Evolutionary conservation across 2,329 filamentous ascomycete genomes (phyloP).

Genomic region (Cadophora sp.): DNA sequence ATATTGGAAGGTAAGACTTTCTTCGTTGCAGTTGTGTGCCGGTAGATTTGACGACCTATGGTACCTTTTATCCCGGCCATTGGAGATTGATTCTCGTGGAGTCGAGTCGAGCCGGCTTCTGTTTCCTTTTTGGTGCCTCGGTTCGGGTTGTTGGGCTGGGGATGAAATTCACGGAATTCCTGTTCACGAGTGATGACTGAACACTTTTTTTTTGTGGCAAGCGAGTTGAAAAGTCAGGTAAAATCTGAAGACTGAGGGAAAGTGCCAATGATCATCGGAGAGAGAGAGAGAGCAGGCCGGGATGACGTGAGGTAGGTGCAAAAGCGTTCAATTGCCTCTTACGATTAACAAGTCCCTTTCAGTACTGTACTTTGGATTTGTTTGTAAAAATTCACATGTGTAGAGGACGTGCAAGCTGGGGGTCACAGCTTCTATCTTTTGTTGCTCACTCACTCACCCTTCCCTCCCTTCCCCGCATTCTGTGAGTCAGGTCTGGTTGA

Average conservation of each 20-base stretch:
- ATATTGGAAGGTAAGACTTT: neutral
- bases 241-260: neutral
- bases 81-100: neutral
- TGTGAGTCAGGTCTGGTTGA: conserved; percentile 8
- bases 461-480: neutral
- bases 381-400: neutral
- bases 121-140: conserved; percentile 3
- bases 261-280: neutral
- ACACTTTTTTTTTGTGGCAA: neutral
- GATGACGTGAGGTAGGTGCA: neutral
- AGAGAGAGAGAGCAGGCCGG: neutral
- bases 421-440: neutral
- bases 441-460: neutral
- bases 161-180: neutral
- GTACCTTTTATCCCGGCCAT: conserved; percentile 7
- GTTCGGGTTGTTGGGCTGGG: neutral
- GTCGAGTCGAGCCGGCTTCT: neutral
- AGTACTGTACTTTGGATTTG: too few relatives aligned
- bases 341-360: neutral
- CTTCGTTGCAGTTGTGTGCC: neutral
- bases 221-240: neutral
- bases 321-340: neutral
- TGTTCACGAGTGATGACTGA: neutral
- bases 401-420: neutral
- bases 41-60: neutral